A percentile compares a stretch with the other conserved stretches of the same genome.
These are phyloP conservation scores for Dillenia suffruticosa DNA, from an alignment of 164 flowering plant species.

Conservation along the genomic window DNA sequence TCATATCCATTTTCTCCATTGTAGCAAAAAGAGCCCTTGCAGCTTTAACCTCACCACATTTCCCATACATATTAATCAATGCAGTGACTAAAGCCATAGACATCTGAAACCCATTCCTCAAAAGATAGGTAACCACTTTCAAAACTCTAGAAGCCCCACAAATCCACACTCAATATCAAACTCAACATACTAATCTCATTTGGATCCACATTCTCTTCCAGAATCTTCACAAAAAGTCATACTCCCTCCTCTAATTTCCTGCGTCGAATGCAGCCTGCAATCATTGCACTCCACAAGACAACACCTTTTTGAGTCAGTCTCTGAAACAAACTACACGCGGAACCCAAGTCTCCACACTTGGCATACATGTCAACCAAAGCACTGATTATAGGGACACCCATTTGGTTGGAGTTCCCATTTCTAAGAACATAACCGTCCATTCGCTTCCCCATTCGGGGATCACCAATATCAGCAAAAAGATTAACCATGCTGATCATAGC, in stretches of 20 bases:
- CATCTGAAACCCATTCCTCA: slow-evolving; percentile 36
- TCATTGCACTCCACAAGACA: slow-evolving; percentile 54
- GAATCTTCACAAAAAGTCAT: slow-evolving; percentile 36
- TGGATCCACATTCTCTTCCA: slow-evolving; percentile 27
- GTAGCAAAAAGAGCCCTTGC: slow-evolving; percentile 43
- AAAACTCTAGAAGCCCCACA: slow-evolving; percentile 31
- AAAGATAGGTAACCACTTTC: slow-evolving; percentile 44
- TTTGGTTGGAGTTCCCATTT: slow-evolving; percentile 17
- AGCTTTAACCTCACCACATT: slow-evolving; percentile 31
- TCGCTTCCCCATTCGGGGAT: slow-evolving; percentile 27
- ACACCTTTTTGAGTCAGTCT: slow-evolving; percentile 23
- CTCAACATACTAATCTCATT: slow-evolving; percentile 59
- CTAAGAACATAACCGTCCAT: slow-evolving; percentile 43
- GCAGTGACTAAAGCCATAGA: slow-evolving; percentile 39
- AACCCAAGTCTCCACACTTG: slow-evolving; percentile 34
- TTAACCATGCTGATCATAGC: slow-evolving; percentile 46
- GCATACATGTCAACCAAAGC: slow-evolving; percentile 55
- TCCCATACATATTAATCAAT: slow-evolving; percentile 57
- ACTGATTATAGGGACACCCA: slow-evolving; percentile 24
- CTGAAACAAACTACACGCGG: slow-evolving; percentile 34
- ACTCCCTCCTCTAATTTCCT: slow-evolving; percentile 27
- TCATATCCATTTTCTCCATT: slow-evolving; percentile 32
- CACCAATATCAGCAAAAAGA: slow-evolving; percentile 35
- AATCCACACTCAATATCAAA: slow-evolving; percentile 45
- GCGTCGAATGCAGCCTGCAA: slow-evolving; percentile 45